These are phyloP conservation scores for Fusarium musae DNA, from an alignment of 2,329 filamentous ascomycete genomes.

Conservation along the genomic window DNA sequence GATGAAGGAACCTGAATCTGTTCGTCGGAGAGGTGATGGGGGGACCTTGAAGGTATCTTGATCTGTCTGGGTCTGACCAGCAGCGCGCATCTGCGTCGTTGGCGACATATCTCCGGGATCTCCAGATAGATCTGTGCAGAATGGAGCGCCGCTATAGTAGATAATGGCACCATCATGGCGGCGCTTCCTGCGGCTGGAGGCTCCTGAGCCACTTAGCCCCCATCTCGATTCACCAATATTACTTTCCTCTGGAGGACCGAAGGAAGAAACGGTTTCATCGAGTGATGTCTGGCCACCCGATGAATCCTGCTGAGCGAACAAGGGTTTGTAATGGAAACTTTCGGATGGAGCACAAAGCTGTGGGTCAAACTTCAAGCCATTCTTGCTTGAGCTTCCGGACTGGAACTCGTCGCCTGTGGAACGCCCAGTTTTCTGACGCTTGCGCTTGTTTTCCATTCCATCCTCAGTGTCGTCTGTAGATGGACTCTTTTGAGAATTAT, in stretches of 20 bases:
- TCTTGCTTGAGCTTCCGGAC: conserved; percentile 51
- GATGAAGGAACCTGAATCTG: conserved; percentile 63
- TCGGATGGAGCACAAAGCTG: conserved; percentile 54
- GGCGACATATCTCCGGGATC: conserved; percentile 65
- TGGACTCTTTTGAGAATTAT: conserved; percentile 58
- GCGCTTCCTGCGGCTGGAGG: conserved; percentile 62
- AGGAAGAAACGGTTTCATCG: conserved; percentile 62
- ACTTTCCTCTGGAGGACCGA: conserved; percentile 59
- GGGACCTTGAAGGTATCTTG: conserved; percentile 25
- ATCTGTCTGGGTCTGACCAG: conserved; percentile 51
- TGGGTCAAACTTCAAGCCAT: conserved; percentile 53
- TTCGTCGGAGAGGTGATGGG: conserved; percentile 50
- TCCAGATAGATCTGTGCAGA: conserved; percentile 82
- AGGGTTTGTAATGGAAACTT: conserved; percentile 71
- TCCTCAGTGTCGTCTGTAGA: conserved; percentile 63
- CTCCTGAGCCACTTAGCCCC: conserved; percentile 60
- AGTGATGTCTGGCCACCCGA: conserved; percentile 59
- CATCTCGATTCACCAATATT: conserved; percentile 60
- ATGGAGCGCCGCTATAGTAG: conserved; percentile 83
- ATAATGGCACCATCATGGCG: conserved; percentile 79
- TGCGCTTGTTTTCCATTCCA: conserved; percentile 56
- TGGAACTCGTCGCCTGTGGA: conserved; percentile 49
- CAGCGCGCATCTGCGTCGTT: conserved; percentile 61
- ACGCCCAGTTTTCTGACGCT: conserved; percentile 58
- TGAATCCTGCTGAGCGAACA: conserved; percentile 65